Evolutionary conservation across 2,329 filamentous ascomycete species (phyloP), one percentile per base, ranked within the genome.

Genomic region (Bipolaris bicolor): DNA sequence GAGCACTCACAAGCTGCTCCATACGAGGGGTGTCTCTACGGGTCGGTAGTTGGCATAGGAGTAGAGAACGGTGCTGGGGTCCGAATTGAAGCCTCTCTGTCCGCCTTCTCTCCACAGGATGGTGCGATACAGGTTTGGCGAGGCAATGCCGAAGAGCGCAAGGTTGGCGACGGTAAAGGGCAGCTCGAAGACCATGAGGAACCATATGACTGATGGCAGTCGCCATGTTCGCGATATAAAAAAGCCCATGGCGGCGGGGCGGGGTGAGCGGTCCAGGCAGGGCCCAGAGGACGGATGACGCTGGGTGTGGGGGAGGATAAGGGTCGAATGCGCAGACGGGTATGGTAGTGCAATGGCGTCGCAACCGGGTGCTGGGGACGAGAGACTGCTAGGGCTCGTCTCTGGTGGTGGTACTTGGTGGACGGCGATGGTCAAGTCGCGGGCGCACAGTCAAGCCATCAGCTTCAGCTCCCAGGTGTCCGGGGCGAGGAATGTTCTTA

Each of bases 31-130:
- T 9, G 86, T 79, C 33, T 80, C 80, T 0, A 88, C 77, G 0
- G 87, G 82, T 52, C 81, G 77, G 71, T 91, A 84, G 71, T 93
- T 93, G 49, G 89, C 89, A 69, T 89, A 88, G 33, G 88, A 88
- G 75, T 90, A 92, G 33, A 92, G 76, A 16, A 91, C 80, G 68
- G 88, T 84, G 59, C 79, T 83, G 13, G 90, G 90, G 65, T 86
- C 87, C 60, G 89, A 92, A 77, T 93, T 93, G 81, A 90, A 90
- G 59, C 86, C 84, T 71, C 90, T 81, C 52, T 88, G 82, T 58
- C 81, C 86, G 61, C 90, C 90, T 67, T 92, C 86, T 70, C 83
- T 80, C 90, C 90, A 94, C 67, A 93, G 79, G 63, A 83, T 84
- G 7, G 86, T 88, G 45, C 90, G 86, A 75, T 88, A 93, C 52